Evolutionary conservation across 768 basidiomycete genomes (phyloP).

Genomic region (Pleurotus ostreatus): DNA sequence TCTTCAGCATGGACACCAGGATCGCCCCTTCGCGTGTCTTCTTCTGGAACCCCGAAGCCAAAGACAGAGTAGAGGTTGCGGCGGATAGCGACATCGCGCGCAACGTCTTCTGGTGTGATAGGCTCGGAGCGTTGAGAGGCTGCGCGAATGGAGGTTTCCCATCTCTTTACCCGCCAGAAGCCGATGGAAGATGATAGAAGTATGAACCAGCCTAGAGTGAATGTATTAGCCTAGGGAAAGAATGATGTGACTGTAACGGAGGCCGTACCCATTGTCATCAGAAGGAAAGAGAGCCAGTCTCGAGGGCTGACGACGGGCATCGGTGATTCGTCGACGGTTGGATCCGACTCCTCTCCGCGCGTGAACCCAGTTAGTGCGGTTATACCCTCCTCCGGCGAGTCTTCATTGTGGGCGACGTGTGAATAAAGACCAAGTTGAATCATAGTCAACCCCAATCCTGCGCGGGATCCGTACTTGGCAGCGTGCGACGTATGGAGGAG

Average conservation of each 20-base stretch:
- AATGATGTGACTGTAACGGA: neutral
- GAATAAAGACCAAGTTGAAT: constrained; percentile 90
- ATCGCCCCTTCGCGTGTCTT: constrained; percentile 14
- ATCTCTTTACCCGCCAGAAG: constrained; percentile 82
- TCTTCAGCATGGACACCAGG: constrained; percentile 10
- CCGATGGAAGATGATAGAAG: constrained; percentile 79
- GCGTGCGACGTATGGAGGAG: constrained; percentile 91
- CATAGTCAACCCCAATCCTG: constrained; percentile 91
- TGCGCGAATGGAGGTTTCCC: constrained; percentile 68
- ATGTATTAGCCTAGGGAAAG: neutral
- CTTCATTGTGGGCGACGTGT: constrained; percentile 31
- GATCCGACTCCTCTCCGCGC: constrained; percentile 14
- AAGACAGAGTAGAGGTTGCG: constrained; percentile 51
- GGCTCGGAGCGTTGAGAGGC: constrained; percentile 23
- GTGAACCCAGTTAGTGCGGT: constrained; percentile 6
- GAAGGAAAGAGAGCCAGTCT: constrained; percentile 88
- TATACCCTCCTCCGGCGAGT: constrained; percentile 13
- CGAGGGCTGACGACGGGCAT: constrained; percentile 45
- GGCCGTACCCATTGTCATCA: constrained; percentile 78
- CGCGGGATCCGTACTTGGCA: constrained; percentile 88
- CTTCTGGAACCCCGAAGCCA: constrained; percentile 32
- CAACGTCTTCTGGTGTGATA: constrained; percentile 40
- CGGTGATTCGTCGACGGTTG: constrained; percentile 19
- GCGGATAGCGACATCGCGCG: constrained; percentile 47
- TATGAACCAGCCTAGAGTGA: constrained; percentile 77